These are phyloP conservation scores for Solanum appendiculatum DNA, from an alignment of 257 asterid genomes.

Conservation along the genomic window DNA sequence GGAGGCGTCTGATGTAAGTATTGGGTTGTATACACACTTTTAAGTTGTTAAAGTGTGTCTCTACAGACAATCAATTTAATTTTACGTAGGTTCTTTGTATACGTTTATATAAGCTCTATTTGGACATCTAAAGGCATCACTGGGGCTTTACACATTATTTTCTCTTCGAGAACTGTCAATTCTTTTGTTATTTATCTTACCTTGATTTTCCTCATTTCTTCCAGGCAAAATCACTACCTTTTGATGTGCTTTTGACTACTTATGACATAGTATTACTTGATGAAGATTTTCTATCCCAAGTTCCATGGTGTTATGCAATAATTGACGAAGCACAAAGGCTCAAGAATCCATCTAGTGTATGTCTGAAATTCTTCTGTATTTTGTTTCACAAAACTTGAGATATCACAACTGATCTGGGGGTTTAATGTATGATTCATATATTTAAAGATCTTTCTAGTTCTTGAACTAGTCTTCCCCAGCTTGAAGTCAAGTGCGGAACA, in stretches of 20 bases:
- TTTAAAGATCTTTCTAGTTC: not conserved
- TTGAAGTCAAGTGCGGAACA: not conserved
- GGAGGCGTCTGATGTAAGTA: constrained; percentile 31
- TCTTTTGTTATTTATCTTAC: not conserved
- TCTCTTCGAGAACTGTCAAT: not conserved
- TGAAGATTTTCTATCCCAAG: constrained; percentile 85
- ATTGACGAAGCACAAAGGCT: constrained; percentile 97
- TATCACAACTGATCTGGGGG: not conserved
- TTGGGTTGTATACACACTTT: not conserved
- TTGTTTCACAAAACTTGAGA: not conserved
- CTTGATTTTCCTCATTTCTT: constrained; percentile 9
- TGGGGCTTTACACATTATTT: not conserved
- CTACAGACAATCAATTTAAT: not conserved
- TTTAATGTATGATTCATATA: not conserved
- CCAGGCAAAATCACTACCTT: constrained; percentile 59
- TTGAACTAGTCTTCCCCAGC: not conserved
- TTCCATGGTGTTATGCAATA: constrained; percentile 76
- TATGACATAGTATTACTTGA: constrained; percentile 80
- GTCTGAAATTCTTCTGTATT: constrained; percentile 7
- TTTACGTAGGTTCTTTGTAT: not conserved
- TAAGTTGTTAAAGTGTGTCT: not conserved
- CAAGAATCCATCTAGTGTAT: constrained; percentile 80
- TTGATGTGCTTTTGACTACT: constrained; percentile 82
- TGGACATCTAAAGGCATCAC: not conserved
- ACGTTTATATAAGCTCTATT: not conserved